Evolutionary conservation across 176 grass and related monocot species (phyloP).

Genomic region (sorghum (Sorghum bicolor)): Sorghum_bicolor_NCBIv3 NC_012870.2:68953001-68953500

Average conservation of each 20-base stretch:
- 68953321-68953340: background rate
- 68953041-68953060: background rate
- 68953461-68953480: conserved; percentile 18
- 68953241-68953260: conserved; percentile 20
- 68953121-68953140: background rate
- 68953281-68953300: conserved; percentile 3
- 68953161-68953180: conserved; percentile 13
- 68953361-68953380: background rate
- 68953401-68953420: conserved; percentile 17
- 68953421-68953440: conserved; percentile 16
- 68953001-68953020: no score
- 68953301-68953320: conserved; percentile 18
- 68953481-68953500: conserved; percentile 6
- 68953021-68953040: background rate
- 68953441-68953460: conserved; percentile 11
- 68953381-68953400: conserved; percentile 24
- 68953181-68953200: background rate
- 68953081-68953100: background rate
- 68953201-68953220: conserved; percentile 12
- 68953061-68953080: conserved; percentile 1
- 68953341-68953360: background rate
- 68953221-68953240: conserved; percentile 9
- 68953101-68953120: background rate
- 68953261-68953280: background rate
- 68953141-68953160: background rate